Evolutionary conservation across 306 rosid genomes (phyloP).

Genomic region (Mucuna pruriens): DNA sequence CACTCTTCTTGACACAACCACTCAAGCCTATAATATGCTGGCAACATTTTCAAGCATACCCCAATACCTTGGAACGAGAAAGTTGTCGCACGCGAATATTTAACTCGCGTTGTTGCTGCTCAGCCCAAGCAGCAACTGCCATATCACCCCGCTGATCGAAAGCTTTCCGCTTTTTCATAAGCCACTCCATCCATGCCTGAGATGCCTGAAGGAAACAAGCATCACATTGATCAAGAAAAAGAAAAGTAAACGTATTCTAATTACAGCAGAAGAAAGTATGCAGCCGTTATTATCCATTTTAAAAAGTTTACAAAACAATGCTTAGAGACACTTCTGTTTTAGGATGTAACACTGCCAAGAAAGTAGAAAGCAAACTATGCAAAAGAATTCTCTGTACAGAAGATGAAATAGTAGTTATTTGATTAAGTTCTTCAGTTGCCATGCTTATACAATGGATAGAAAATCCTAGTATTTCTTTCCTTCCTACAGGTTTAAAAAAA

Average conservation of each 20-base stretch:
- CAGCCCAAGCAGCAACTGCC: constrained; percentile 99
- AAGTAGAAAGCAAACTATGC: neutral
- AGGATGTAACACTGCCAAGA: neutral
- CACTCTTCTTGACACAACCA: constrained; percentile 21
- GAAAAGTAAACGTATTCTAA: neutral
- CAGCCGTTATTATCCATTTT: constrained; percentile 19
- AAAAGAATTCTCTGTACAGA: constrained; percentile 13
- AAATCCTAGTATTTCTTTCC: neutral
- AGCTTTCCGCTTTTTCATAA: constrained; percentile 87
- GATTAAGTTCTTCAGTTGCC: neutral
- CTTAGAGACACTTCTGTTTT: neutral
- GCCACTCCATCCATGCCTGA: constrained; percentile 99
- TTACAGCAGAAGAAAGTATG: constrained; percentile 13
- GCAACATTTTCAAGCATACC: constrained; percentile 17
- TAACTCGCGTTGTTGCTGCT: constrained; percentile 92
- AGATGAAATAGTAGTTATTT: neutral
- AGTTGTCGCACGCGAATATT: constrained; percentile 85
- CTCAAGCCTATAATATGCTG: constrained; percentile 37
- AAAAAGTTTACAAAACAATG: constrained; percentile 7
- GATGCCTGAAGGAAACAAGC: constrained; percentile 74
- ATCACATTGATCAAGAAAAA: constrained; percentile 21
- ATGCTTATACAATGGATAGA: neutral
- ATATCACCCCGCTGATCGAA: constrained; percentile 94
- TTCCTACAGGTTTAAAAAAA: constrained; percentile 1
- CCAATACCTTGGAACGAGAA: constrained; percentile 86